Base-by-base conservation (phyloP, 331 rosid genomes). In the Spiraea crenata region DNA sequence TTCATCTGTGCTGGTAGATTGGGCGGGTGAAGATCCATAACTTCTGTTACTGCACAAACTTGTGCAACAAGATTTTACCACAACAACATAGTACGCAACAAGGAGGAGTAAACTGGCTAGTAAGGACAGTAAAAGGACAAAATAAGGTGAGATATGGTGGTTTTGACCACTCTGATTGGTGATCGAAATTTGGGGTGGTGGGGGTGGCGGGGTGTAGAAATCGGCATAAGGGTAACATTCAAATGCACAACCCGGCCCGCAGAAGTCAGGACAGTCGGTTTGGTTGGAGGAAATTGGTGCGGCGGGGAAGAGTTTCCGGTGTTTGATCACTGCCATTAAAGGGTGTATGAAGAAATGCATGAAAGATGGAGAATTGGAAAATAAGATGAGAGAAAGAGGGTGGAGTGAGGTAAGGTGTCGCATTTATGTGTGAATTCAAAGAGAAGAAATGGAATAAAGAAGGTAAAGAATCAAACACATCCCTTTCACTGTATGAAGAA, bases 281-380 rank as follows among this genome's bases (percentile, higher is more conserved):
- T 83, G 87, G 78, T 81, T 82, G 59, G 86, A 45, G 50, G 81
- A 48, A 5, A 74, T 41, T 55, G 73, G 63, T 13, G 58, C 39
- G 13, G 81, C 47, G 1, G 88, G 96, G 63, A 85, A 83, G 76
- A 88, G 89, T 38, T 76, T 84, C 51, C 91, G 79, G 72, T 73
- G 82, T 67, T 35, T 77, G 47, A 65, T 66, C 49, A 67, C 48
- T 39, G 84, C 81, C 84, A 84, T 85, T 56, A 71, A 71, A 73
- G 67, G 45, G 47, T 50, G 19, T 5, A 20, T 35, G 57, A 48
- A 13, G 48, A 70, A 56, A 42, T 57, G 40, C 74, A 65, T 35
- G 16, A 48, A 70, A 47, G 25, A 54, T 66, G 44, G 31, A 11
- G 64, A 58, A 76, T 65, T 77, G 67, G 17, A 61, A 55, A 76